A percentile compares a stretch with the other conserved stretches of the same genome.
phyloP scores from a whole-genome alignment of 192 early-diverging fungal genomes.

The Backusella tarrabulga region DNA sequence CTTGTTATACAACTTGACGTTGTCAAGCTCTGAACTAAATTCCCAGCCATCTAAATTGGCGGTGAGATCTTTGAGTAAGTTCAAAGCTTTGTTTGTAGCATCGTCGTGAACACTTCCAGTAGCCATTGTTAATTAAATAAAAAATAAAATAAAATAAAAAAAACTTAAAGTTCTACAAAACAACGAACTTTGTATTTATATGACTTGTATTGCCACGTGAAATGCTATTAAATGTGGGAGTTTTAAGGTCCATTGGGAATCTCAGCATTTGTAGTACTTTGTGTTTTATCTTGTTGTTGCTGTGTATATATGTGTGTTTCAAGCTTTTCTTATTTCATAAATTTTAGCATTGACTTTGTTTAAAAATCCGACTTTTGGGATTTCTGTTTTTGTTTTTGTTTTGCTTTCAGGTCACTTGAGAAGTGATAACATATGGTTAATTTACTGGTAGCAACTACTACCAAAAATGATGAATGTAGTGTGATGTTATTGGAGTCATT shows the following conservation, averaged over 20 bases:
- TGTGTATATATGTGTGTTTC: no score
- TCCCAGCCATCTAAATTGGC: conserved; percentile 48
- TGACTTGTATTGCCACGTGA: neutral
- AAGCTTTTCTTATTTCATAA: no score
- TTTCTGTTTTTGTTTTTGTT: no score
- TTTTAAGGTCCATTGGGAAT: neutral
- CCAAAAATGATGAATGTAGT: no score
- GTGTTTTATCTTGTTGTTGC: no score
- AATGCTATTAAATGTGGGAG: neutral
- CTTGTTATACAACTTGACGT: conserved; percentile 49
- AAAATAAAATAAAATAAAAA: neutral
- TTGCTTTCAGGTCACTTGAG: no score
- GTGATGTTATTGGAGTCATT: neutral
- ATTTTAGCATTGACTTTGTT: no score
- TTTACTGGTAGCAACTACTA: no score
- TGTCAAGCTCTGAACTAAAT: conserved; percentile 40
- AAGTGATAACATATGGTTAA: no score
- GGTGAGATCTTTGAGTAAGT: conserved; percentile 44
- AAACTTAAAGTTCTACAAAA: neutral
- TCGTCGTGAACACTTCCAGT: neutral
- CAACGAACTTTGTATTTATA: neutral
- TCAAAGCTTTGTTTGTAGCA: neutral
- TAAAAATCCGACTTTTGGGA: no score
- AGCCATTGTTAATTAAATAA: neutral
- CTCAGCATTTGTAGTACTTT: neutral